These are phyloP conservation scores for Echinosophora koreensis DNA, from an alignment of 306 rosid species.

Conservation along the genomic window DNA sequence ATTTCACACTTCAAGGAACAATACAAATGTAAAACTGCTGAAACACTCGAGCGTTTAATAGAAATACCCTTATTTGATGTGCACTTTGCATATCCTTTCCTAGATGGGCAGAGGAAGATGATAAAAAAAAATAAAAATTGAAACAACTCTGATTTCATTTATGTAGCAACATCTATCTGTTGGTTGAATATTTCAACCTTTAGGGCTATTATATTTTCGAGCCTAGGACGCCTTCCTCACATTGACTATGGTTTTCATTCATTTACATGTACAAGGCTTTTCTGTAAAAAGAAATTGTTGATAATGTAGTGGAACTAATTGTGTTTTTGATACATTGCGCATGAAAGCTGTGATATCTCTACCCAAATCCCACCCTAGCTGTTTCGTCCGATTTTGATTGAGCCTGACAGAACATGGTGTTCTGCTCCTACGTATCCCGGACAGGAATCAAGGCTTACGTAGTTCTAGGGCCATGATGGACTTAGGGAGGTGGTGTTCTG, in stretches of 20 bases:
- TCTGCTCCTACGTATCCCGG: no score
- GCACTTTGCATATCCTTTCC: neutral
- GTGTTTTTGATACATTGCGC: neutral
- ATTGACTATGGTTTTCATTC: constrained; percentile 7
- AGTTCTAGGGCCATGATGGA: no score
- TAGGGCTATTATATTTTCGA: neutral
- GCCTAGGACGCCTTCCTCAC: neutral
- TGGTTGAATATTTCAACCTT: constrained; percentile 11
- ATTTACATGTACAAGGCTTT: neutral
- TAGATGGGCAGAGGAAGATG: neutral
- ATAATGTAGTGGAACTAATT: neutral
- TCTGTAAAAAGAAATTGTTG: neutral
- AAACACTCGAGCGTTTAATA: no score
- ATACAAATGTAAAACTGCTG: no score
- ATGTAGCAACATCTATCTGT: constrained; percentile 1
- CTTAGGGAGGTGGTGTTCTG: no score
- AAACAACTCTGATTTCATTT: constrained; percentile 18
- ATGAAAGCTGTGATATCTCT: neutral
- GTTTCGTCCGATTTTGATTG: no score
- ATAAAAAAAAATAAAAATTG: constrained; percentile 5
- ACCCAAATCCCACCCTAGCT: neutral
- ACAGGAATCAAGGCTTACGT: no score
- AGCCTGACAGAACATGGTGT: no score
- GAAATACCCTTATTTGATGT: neutral
- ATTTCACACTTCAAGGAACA: neutral